Evolutionary conservation across 352 stramenopile genomes (phyloP).

Genomic region (Phytophthora cactorum): DNA sequence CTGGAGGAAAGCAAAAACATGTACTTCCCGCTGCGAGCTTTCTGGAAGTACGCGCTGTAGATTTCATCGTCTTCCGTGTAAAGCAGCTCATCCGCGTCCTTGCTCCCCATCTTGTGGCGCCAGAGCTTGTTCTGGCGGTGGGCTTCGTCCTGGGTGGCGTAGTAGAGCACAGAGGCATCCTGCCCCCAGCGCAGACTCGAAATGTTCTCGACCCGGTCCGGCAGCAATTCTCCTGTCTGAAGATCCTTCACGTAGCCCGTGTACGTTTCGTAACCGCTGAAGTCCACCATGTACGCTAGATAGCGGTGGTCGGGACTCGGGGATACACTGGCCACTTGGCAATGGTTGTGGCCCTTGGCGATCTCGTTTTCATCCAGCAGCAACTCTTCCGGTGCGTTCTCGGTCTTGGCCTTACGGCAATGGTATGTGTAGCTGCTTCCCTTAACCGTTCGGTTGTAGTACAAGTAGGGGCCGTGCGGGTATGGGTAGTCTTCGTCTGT

Average conservation of each 20-base stretch:
- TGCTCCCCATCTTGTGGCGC: slow-evolving; percentile 84
- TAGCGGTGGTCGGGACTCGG: slow-evolving; percentile 91
- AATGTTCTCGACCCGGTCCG: slow-evolving; percentile 86
- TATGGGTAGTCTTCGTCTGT: slow-evolving; percentile 88
- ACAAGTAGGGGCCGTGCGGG: slow-evolving; percentile 81
- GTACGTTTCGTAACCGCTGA: slow-evolving; percentile 95
- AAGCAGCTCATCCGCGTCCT: slow-evolving; percentile 86
- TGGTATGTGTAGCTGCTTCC: slow-evolving; percentile 84
- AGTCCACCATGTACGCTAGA: slow-evolving; percentile 95
- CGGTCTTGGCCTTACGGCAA: slow-evolving; percentile 79
- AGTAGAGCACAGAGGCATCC: slow-evolving; percentile 93
- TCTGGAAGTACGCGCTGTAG: slow-evolving; percentile 93
- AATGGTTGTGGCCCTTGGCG: slow-evolving; percentile 86
- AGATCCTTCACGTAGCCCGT: slow-evolving; percentile 91
- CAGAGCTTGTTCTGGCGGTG: slow-evolving; percentile 96
- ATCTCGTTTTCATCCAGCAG: slow-evolving; percentile 95
- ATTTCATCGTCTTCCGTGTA: slow-evolving; percentile 96
- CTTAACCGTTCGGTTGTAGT: slow-evolving; percentile 91
- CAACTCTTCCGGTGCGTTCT: slow-evolving; percentile 83
- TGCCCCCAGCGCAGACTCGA: slow-evolving; percentile 92
- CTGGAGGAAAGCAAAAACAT: slow-evolving; percentile 90
- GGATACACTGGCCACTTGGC: slow-evolving; percentile 76
- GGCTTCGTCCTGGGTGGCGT: slow-evolving; percentile 91
- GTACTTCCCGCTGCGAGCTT: slow-evolving; percentile 93
- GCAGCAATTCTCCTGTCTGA: slow-evolving; percentile 61